Base-by-base conservation (phyloP, 2,329 filamentous ascomycete genomes). In the Penicillium sp. region DNA sequence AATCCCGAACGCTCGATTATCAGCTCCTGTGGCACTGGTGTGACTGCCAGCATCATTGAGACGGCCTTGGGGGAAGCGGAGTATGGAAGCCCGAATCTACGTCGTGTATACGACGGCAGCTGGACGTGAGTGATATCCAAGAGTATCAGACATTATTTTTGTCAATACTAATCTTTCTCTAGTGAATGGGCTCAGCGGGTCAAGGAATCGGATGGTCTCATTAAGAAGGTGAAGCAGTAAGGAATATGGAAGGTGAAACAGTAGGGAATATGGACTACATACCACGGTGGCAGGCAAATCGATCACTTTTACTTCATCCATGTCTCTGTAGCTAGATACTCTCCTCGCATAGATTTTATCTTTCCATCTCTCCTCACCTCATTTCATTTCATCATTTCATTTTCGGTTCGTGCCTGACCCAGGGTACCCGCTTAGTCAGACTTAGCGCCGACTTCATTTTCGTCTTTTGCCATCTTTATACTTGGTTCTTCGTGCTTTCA, bases 41-140 rank as follows among this genome's bases (percentile, higher is more conserved):
- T 98, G 42, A 97, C 90, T 9, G 93, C 93, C 6, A 88, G 87
- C 14, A 81, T 96, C 35, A 81, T 98, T 34, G 93, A 98, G 64
- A 85, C 89, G 29, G 93, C 89, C 1, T 72, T 98, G 44, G 81
- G 81, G 24, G 83, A 89, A 67, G 88, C 90, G 18, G 84, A 83
- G 1, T 90, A 82, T 63, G 87, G 86, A 1, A 74, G 80, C 3
- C 70, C 79, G 0, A 78, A 83, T 50, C 79, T 80, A 44, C 80
- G 87, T 56, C 84, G 79, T 63, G 77, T 98, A 18, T 98, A 98
- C 62, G 93, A 98, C 67, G 93, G 93, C 39, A 95, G 90, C 69
- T 98, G 93, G 93, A 97, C 93, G 79, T 95, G 76, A 82, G 87
- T 85, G 31, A n/a, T 18, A 18, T 18, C 31, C 8, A 34, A 26